These are phyloP conservation scores for Fragilaria crotonensis DNA, from an alignment of 108 stramenopile genomes.

Conservation along the genomic window DNA sequence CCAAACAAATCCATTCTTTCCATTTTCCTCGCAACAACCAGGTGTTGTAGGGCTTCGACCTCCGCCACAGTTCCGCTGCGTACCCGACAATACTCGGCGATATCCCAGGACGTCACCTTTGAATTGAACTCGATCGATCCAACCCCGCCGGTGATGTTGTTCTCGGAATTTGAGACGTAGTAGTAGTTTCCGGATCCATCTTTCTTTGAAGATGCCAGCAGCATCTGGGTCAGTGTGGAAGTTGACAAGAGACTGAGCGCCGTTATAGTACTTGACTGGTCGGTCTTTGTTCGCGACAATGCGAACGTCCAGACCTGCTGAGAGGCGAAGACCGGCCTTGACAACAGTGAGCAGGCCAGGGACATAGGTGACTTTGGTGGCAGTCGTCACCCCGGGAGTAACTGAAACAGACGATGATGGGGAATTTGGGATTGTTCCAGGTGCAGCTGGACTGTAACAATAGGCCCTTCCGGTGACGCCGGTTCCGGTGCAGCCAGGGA, in stretches of 20 bases:
- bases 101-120: slow-evolving; percentile 28
- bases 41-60: slow-evolving; percentile 19
- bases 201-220: slow-evolving; percentile 1
- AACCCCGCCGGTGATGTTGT: slow-evolving; percentile 25
- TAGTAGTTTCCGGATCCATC: slow-evolving; percentile 10
- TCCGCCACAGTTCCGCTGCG: slow-evolving; percentile 41
- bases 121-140: slow-evolving; percentile 40
- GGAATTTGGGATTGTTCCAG: slow-evolving; percentile 3
- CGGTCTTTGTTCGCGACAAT: slow-evolving; percentile 20
- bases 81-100: slow-evolving; percentile 21
- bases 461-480: slow-evolving; percentile 3
- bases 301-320: slow-evolving; percentile 19
- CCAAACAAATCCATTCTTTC: slow-evolving; percentile 4
- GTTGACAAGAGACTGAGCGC: neutral
- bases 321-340: slow-evolving; percentile 18
- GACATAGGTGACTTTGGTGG: slow-evolving; percentile 12
- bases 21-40: slow-evolving; percentile 6
- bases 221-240: slow-evolving; percentile 15
- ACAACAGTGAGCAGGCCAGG: slow-evolving; percentile 26
- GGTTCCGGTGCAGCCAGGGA: slow-evolving; percentile 15
- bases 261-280: slow-evolving; percentile 12
- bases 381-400: too few species aligned
- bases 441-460: slow-evolving; percentile 8
- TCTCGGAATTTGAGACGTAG: slow-evolving; percentile 16
- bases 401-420: neutral